Base-by-base conservation (phyloP, 805 yeast species). In the Kockiozyma suomiensis region DNA sequence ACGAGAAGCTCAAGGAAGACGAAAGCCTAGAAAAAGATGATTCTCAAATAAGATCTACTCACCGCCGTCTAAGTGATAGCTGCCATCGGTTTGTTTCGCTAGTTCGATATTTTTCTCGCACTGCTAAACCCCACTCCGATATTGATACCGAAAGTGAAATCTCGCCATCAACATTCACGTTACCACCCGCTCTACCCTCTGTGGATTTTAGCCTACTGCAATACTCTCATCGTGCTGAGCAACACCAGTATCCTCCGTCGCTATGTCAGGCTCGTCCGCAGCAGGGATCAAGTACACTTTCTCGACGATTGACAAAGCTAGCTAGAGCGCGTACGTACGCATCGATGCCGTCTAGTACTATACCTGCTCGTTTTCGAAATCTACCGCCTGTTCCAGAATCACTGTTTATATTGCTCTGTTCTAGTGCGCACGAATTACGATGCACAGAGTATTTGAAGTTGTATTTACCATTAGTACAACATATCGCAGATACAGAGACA, bases 401-500 rank as follows among this genome's bases (percentile, higher is more conserved):
- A 13, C 49, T 58, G n/a, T 30, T 48, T 15, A 30, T 15, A 7
- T 54, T 58, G 6, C 40, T 58, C 15, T 19, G 37, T 33, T 37
- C 57, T 37, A 15, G 46, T 1, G 23, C 49, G 35, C 15, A 23
- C 3, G 54, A 43, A 6, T 28, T 60, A 10, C 15, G 37, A 5
- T 56, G 64, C 28, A 17, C 42, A 10, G 58, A 56, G 30, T 60
- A 52, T 33, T 26, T 60, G 17, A 17, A 26, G 25, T 5, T 51
- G 38, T 60, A 60, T 25, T 32, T 60, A 3, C 55, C 55, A 12
- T 51, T 60, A 2, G 37, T 56, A 35, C 30, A 59, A 6, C 42
- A 35, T 12, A 43, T 60, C 23, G 28, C 23, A 37, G 38, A 54
- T 8, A 30, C 19, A 6, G 54, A 49, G 25, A 33, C 45, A n/a